Base-by-base conservation (phyloP, 2,329 filamentous ascomycete species). In the Ophiocordyceps camponoti-saundersi region DNA sequence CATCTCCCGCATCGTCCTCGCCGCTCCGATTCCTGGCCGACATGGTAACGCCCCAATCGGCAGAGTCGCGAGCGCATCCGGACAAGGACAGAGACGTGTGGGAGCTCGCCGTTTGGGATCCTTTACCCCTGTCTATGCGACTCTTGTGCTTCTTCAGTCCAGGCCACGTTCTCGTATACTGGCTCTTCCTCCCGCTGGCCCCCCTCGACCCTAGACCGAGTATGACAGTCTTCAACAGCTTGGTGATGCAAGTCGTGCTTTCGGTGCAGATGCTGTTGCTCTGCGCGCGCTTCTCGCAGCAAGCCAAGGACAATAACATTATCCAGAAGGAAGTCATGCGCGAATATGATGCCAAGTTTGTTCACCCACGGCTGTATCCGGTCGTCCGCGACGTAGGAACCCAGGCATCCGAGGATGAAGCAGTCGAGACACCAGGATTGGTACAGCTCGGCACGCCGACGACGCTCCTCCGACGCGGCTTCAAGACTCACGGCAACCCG, bases 311-410 rank as follows among this genome's bases (percentile, higher is more conserved):
- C 61, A 78, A 77, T 2, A 73, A 80, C 2, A 73, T 95, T 44
- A 83, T 98, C 49, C 87, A 94, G 54, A 87, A 83, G 55, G 85
- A 96, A 63, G 90, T 96, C 6, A 73, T 96, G 65, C 82, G 88
- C 60, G 92, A 98, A 65, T 98, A 98, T 59, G 87, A 96, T 59
- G 85, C 79, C 54, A 98, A 98, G 66, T 95, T 83, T 58, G 92
- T 98, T 1, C 87, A 93, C 57, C 92, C 92, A 2, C 75, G 81
- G 12, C 76, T 94, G n/a, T 85, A 93, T 55, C 85, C 83, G 8
- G 70, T 84, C 6, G 85, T 93, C 53, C 66, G 75, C 47, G 74
- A 79, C 77, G 87, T 90, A 1, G 84, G 79, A 6, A 92, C 84
- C 1, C 90, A 96, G 61, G 81, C 82, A 49, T 78, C 77, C 39